Base-by-base conservation (phyloP, 2,329 filamentous ascomycete species). In the Colletotrichum lupini region DNA sequence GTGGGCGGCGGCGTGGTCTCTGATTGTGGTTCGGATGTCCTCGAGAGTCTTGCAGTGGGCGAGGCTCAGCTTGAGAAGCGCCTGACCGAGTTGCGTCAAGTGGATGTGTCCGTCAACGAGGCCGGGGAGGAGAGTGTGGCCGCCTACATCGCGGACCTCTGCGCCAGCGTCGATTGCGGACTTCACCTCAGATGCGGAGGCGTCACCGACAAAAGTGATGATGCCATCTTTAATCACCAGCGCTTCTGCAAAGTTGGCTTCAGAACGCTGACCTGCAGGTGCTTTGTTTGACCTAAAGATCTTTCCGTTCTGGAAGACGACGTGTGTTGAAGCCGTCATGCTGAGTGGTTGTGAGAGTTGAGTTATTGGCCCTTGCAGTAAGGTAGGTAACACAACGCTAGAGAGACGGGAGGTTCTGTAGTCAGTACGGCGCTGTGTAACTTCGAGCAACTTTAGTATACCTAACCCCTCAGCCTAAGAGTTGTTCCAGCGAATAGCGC, bases 71-170 rank as follows among this genome's bases (percentile, higher is more conserved):
- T 89, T 90, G 74, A 84, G 82, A 14, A 90, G 83, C 0, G 88
- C 85, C 76, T 88, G 86, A 2, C 88, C 88, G 30, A 90, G 84
- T 59, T 88, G 83, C 55, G 90, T 82, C 14, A 90, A 82, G 78
- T 91, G 89, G 82, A 89, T 87, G 76, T 91, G 89, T 0, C 87
- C 88, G 75, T 91, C 89, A 62, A 90, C 84, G 77, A 90, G 90
- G 6, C 87, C 87, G 0, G 89, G 88, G 1, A 90, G 79, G 7
- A 90, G 81, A 9, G 84, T 83, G 61, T 76, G 81, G 46, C 83
- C 82, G 14, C 75, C 74, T 24, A 87, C 66, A 19, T 72, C 69
- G 42, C 66, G 69, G 6, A 72, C 37, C 26, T 64, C 58, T 28
- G 64, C 68, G 19, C 78, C 80, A 3, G 73, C 71, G 4, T 74